These are phyloP conservation scores for Limnomonas spitsbergensis DNA, from an alignment of 139 green algal species.

Conservation along the genomic window DNA sequence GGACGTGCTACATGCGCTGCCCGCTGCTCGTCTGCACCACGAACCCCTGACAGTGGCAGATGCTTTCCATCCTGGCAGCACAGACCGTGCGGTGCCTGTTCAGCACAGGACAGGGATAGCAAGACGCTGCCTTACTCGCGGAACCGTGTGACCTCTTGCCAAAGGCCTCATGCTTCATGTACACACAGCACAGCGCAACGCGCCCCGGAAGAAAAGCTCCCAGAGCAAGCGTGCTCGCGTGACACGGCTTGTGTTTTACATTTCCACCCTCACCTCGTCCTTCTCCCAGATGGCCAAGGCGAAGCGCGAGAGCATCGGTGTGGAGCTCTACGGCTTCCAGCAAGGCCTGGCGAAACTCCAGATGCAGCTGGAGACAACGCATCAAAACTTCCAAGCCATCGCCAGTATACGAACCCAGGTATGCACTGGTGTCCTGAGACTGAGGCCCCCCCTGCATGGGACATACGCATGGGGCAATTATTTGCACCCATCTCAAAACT, in stretches of 20 bases:
- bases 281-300: constrained; percentile 44
- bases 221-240: not conserved
- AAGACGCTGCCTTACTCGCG: no score
- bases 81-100: no score
- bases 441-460: no score
- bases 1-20: not conserved
- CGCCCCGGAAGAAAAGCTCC: not conserved
- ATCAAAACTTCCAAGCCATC: constrained; percentile 60
- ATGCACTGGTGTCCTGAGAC: no score
- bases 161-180: not conserved
- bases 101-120: no score
- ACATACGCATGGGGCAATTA: no score
- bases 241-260: not conserved
- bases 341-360: constrained; percentile 84
- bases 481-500: not conserved
- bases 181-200: not conserved
- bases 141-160: no score
- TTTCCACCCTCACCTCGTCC: not conserved
- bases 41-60: not conserved
- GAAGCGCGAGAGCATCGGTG: constrained; percentile 73
- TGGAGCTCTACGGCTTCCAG: constrained; percentile 90
- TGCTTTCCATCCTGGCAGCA: no score
- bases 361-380: constrained; percentile 69
- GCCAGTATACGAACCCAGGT: constrained; percentile 39
- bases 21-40: not conserved